These are phyloP conservation scores for Pochonia chlamydosporia DNA, from an alignment of 2,329 filamentous ascomycete genomes.

Conservation along the genomic window DNA sequence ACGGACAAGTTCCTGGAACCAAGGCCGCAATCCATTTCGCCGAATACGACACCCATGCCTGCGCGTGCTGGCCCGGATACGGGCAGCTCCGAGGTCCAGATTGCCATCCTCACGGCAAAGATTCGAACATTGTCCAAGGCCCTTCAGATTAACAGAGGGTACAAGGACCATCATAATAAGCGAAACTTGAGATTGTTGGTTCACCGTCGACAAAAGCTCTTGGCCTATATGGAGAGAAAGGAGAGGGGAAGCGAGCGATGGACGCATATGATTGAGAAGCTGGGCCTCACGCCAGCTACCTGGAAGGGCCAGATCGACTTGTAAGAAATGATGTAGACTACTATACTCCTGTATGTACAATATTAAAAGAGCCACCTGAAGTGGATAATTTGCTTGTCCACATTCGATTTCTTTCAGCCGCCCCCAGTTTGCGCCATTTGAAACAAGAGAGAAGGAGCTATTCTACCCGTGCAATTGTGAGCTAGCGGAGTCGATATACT, in stretches of 20 bases:
- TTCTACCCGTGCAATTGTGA: conserved; percentile 31
- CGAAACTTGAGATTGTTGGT: conserved; percentile 79
- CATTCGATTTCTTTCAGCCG: conserved; percentile 11
- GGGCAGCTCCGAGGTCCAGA: conserved; percentile 94
- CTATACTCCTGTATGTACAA: conserved; percentile 44
- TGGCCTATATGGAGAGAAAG: conserved; percentile 81
- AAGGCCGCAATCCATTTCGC: conserved; percentile 44
- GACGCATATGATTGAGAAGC: conserved; percentile 74
- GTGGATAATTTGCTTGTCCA: conserved; percentile 4
- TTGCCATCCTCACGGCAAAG: conserved; percentile 90
- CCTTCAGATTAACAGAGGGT: conserved; percentile 59
- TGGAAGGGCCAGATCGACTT: conserved; percentile 80
- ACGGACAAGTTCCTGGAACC: conserved; percentile 68
- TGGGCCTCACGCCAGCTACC: conserved; percentile 81
- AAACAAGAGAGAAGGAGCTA: conserved; percentile 10
- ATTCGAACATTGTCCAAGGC: conserved; percentile 75
- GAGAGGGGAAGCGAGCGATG: conserved; percentile 89
- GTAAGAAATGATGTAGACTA: conserved; percentile 34
- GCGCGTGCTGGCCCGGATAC: conserved; percentile 81
- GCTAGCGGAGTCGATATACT: conserved; percentile 32
- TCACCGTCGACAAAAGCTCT: conserved; percentile 81
- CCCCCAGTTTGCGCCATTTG: conserved; percentile 26
- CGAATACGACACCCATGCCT: conserved; percentile 34
- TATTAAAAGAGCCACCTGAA: conserved; percentile 27
- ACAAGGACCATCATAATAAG: conserved; percentile 92